Percentiles rank a stretch among this genome's conserved stretches.
phyloP scores from a whole-genome alignment of 306 rosid species.

The Prunus padus region DNA sequence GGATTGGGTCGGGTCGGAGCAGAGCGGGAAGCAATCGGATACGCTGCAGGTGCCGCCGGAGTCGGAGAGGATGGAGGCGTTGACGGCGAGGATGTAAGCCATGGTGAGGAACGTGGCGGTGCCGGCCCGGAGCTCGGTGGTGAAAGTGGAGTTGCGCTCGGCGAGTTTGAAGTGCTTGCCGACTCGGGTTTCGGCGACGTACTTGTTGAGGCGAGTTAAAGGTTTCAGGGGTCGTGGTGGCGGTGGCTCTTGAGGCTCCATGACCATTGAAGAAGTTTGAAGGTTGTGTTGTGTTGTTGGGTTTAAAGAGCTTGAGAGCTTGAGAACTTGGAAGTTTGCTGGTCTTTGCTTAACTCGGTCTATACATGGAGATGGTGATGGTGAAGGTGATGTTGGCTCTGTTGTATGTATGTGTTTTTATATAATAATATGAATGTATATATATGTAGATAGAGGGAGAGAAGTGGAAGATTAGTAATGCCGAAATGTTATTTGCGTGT shows the following conservation, averaged over 20 bases:
- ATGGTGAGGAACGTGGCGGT: constrained; percentile 96
- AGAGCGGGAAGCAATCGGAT: constrained; percentile 78
- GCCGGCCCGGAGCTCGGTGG: constrained; percentile 97
- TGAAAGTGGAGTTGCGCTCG: constrained; percentile 78
- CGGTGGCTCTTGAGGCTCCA: constrained; percentile 46
- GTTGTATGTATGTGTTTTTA: background rate
- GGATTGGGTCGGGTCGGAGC: constrained; percentile 60
- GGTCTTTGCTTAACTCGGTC: background rate
- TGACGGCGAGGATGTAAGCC: constrained; percentile 98
- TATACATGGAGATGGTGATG: background rate
- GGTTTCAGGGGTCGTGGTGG: background rate
- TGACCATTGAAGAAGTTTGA: constrained; percentile 9
- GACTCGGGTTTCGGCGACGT: constrained; percentile 44
- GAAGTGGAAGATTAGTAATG: constrained; percentile 22
- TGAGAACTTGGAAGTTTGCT: background rate
- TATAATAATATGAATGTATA: background rate
- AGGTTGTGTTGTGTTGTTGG: background rate
- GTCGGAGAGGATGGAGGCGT: constrained; percentile 89
- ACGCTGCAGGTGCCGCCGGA: constrained; percentile 92
- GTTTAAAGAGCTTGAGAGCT: background rate
- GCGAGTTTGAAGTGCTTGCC: constrained; percentile 80
- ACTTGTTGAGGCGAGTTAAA: constrained; percentile 53
- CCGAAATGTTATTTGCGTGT: constrained; percentile 13
- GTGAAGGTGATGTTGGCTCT: background rate
- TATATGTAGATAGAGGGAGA: background rate